phyloP scores from a whole-genome alignment of 768 basidiomycete species.

The Amanita exitialis region DNA sequence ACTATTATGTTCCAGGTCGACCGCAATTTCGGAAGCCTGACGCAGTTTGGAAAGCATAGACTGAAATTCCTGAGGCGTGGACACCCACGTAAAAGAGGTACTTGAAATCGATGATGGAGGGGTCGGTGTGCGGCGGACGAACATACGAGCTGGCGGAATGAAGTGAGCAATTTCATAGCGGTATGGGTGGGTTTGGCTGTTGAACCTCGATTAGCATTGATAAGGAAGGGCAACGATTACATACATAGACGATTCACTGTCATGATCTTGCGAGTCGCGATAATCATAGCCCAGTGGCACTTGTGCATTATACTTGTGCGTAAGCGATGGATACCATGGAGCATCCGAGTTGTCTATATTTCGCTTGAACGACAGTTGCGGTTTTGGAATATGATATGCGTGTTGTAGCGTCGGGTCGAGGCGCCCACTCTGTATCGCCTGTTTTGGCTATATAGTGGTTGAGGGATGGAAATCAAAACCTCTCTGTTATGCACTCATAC shows the following conservation, averaged over 20 bases:
- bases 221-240: slow-evolving; percentile 8
- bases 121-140: slow-evolving; percentile 43
- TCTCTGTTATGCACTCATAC: slow-evolving; percentile 11
- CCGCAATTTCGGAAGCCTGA: slow-evolving; percentile 65
- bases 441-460: slow-evolving; percentile 18
- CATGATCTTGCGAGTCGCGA: slow-evolving; percentile 18
- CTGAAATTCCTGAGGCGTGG: slow-evolving; percentile 42
- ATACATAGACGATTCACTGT: slow-evolving; percentile 19
- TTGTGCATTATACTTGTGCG: slow-evolving; percentile 74
- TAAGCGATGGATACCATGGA: slow-evolving; percentile 60
- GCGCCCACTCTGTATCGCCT: slow-evolving; percentile 25
- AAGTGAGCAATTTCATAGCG: slow-evolving; percentile 75
- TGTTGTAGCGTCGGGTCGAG: slow-evolving; percentile 61
- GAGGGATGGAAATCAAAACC: background rate
- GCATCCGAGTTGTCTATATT: slow-evolving; percentile 48
- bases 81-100: slow-evolving; percentile 66
- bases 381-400: slow-evolving; percentile 68
- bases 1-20: slow-evolving; percentile 93
- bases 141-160: slow-evolving; percentile 44
- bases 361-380: slow-evolving; percentile 65
- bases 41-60: slow-evolving; percentile 62
- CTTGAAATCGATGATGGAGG: slow-evolving; percentile 50
- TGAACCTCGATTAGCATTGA: slow-evolving; percentile 4
- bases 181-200: slow-evolving; percentile 62
- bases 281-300: slow-evolving; percentile 69